Percentiles rank a stretch among this genome's conserved stretches.
These are phyloP conservation scores for Candida maltosa DNA, from an alignment of 805 yeast species.

Conservation along the genomic window DNA sequence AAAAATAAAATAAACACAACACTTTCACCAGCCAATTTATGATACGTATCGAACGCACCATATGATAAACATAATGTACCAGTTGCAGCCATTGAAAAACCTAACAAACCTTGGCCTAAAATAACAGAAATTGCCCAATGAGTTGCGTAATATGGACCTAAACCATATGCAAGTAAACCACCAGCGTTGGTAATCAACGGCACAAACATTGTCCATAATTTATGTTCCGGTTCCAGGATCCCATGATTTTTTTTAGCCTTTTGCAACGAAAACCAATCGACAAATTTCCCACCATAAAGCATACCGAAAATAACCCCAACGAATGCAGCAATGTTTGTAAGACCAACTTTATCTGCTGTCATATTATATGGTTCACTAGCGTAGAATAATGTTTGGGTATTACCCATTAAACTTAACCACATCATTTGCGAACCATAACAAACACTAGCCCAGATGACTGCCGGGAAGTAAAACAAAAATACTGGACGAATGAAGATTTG, in stretches of 20 bases:
- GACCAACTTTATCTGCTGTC: constrained; percentile 35
- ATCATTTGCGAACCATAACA: constrained; percentile 48
- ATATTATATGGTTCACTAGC: constrained; percentile 37
- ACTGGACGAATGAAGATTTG: constrained; percentile 3
- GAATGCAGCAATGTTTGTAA: constrained; percentile 42
- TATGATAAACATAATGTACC: constrained; percentile 45
- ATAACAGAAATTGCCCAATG: constrained; percentile 29
- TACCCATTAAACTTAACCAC: constrained; percentile 44
- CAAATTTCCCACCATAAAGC: constrained; percentile 42
- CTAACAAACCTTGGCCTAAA: constrained; percentile 26
- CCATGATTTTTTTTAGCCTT: constrained; percentile 28
- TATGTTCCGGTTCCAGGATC: constrained; percentile 28
- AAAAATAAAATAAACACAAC: constrained; percentile 32
- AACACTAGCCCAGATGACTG: constrained; percentile 40
- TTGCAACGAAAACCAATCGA: constrained; percentile 32
- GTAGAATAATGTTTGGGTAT: constrained; percentile 42
- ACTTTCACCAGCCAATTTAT: constrained; percentile 42
- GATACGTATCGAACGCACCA: constrained; percentile 41
- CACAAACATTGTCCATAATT: constrained; percentile 28
- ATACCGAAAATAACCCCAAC: constrained; percentile 43
- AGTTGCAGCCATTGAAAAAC: constrained; percentile 36
- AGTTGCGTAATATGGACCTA: constrained; percentile 27
- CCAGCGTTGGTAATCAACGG: constrained; percentile 40
- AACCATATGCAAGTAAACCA: constrained; percentile 46
- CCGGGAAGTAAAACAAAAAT: constrained; percentile 7